A percentile compares a stretch with the other conserved stretches of the same genome.
Evolutionary conservation across 2,329 filamentous ascomycete species (phyloP).

Genomic region (Botrytis aclada): DNA sequence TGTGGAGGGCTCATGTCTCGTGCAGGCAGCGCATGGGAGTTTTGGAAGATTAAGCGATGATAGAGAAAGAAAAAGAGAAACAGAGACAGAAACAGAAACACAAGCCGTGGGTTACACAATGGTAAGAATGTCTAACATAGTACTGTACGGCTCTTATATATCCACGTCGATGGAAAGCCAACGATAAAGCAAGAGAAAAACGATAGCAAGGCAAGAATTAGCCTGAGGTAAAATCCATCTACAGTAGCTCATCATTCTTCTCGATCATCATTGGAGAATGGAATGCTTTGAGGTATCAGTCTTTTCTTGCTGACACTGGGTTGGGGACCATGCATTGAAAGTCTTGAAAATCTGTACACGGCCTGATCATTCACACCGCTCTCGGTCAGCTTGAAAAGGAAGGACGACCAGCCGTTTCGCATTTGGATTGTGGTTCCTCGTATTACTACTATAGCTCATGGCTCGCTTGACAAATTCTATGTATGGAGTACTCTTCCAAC

Average conservation of each 20-base stretch:
- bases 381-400: conserved; percentile 18
- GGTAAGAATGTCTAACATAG: not conserved
- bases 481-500: not conserved
- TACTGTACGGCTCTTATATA: not conserved
- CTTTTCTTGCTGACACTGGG: not conserved
- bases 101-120: not conserved
- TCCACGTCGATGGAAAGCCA: not conserved
- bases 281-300: not conserved
- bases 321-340: not conserved
- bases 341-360: not conserved
- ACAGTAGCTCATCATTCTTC: not conserved
- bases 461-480: not conserved
- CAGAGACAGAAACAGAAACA: too few relatives aligned
- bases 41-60: not conserved
- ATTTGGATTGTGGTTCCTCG: not conserved
- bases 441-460: not conserved
- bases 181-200: not conserved
- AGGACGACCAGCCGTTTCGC: conserved; percentile 5
- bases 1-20: not conserved
- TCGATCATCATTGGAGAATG: not conserved
- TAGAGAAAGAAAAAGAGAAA: not conserved
- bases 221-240: not conserved
- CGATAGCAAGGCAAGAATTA: not conserved
- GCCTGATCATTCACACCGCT: conserved; percentile 12
- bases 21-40: not conserved